Evolutionary conservation across 1,284 basidiomycete genomes (phyloP), one percentile per base, ranked within the genome.

Genomic region (Cryptococcus sp.): DNA sequence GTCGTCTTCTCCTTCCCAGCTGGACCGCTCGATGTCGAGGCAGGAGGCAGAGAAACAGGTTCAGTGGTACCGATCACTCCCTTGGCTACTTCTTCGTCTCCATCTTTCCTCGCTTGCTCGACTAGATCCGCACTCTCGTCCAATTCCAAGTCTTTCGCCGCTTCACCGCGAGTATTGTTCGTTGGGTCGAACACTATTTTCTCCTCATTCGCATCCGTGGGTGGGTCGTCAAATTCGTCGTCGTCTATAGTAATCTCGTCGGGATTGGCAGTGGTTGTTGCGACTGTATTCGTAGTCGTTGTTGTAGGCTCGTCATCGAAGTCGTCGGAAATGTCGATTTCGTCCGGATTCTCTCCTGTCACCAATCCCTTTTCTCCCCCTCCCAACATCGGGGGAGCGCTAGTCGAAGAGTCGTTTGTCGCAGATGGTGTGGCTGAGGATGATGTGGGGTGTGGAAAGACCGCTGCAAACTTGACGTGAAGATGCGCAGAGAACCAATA

Each of bases 401-500:
- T n/a, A n/a, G n/a, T n/a, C n/a, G n/a, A n/a, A n/a, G n/a, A n/a
- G n/a, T n/a, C n/a, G n/a, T n/a, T n/a, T n/a, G n/a, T n/a, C n/a
- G n/a, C n/a, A n/a, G n/a, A n/a, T n/a, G n/a, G n/a, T n/a, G n/a
- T n/a, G n/a, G n/a, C n/a, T n/a, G n/a, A n/a, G n/a, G n/a, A n/a
- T 59, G 54, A 40, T 59, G 53, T 37, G 63, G 68, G n/a, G 58
- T 90, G 87, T 4, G 78, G 65, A 48, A 63, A 74, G 5, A 91
- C 79, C 0, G 77, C 77, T 1, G 88, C 88, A 84, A 78, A 80
- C 43, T 86, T 84, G 53, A 87, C 85, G 66, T 99, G 95, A 43
- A 98, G 64, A 74, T 99, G 95, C 0, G 93, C 95, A 1, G 89
- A 76, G 69, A 97, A 97, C 95, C 95, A 99, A 80, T 87, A 87